Evolutionary conservation across 495 filamentous ascomycete species (phyloP).

Genomic region (Hyaloscypha finlandica): DNA sequence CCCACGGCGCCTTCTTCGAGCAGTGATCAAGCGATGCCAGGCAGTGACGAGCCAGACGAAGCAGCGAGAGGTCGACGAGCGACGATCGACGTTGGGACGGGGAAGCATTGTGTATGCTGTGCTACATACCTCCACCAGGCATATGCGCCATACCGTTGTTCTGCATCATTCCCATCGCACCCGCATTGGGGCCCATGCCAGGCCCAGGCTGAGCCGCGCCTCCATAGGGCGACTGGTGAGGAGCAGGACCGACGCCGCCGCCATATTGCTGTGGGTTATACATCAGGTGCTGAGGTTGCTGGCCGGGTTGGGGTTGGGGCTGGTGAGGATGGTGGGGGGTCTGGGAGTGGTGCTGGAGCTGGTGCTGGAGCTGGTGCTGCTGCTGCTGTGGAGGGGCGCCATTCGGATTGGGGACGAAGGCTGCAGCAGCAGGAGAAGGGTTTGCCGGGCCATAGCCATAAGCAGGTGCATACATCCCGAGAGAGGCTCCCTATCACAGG

Average conservation of each 20-base stretch:
- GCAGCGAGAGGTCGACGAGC: slow-evolving; percentile 8
- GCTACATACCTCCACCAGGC: slow-evolving; percentile 33
- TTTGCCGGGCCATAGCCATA: slow-evolving; percentile 28
- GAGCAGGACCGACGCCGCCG: not conserved
- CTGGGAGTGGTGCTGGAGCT: slow-evolving; percentile 20
- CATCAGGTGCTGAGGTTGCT: slow-evolving; percentile 36
- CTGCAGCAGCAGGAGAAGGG: slow-evolving; percentile 1
- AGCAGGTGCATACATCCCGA: slow-evolving; percentile 30
- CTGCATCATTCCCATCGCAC: slow-evolving; percentile 35
- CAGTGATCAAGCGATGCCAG: not conserved
- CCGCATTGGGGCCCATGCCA: slow-evolving; percentile 30
- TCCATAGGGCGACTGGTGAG: slow-evolving; percentile 28
- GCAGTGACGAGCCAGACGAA: slow-evolving; percentile 8
- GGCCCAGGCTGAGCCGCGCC: slow-evolving; percentile 16
- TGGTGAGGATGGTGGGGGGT: slow-evolving; percentile 14
- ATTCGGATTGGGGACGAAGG: slow-evolving; percentile 24
- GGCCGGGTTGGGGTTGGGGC: slow-evolving; percentile 18
- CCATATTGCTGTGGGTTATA: slow-evolving; percentile 32
- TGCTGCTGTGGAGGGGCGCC: slow-evolving; percentile 16
- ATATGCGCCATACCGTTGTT: slow-evolving; percentile 35
- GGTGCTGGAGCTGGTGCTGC: slow-evolving; percentile 4
- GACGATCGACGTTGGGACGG: not conserved
- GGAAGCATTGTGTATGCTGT: slow-evolving; percentile 10
- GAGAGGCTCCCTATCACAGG: not conserved
- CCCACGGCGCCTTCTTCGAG: not conserved